Conservation (phyloP, 2,329 filamentous ascomycete species). For the Exophiala oligosperma region DNA sequence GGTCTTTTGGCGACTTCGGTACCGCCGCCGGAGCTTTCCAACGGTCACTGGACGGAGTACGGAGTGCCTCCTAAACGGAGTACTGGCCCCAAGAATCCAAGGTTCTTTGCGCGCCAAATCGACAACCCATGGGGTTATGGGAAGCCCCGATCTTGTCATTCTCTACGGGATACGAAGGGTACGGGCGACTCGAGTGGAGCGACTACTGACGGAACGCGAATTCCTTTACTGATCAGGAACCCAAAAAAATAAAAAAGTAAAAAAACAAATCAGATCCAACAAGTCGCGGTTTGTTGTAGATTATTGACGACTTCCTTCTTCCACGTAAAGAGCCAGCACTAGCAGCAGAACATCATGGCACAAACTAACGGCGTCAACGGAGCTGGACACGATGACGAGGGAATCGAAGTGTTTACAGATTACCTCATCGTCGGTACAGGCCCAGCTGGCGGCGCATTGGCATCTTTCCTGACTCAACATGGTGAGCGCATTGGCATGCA, state of each 20-base stretch:
- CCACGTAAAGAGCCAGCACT: too few relatives aligned
- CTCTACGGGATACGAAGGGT: not conserved
- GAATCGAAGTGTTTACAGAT: conserved; percentile 6
- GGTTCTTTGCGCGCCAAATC: too few relatives aligned
- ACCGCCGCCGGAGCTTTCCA: too few relatives aligned
- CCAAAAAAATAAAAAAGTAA: too few relatives aligned
- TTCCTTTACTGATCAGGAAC: not conserved
- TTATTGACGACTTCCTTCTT: too few relatives aligned
- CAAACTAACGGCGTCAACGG: conserved; percentile 7
- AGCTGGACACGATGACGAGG: not conserved
- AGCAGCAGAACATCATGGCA: conserved; percentile 1
- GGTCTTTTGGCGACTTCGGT: too few relatives aligned
- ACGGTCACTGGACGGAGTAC: too few relatives aligned
- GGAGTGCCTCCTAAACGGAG: too few relatives aligned
- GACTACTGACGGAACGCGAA: not conserved
- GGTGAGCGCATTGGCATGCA: conserved; percentile 34
- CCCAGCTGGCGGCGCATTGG: conserved; percentile 51
- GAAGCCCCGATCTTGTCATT: not conserved
- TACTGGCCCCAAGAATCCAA: too few relatives aligned
- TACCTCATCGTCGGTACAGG: conserved; percentile 45
- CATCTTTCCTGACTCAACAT: conserved; percentile 31
- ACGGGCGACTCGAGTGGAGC: not conserved
- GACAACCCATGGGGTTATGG: not conserved
- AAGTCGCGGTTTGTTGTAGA: too few relatives aligned
- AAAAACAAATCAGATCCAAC: too few relatives aligned